Base-by-base conservation (phyloP, 169 alveolate genomes). In the Theileria sp. region DNA sequence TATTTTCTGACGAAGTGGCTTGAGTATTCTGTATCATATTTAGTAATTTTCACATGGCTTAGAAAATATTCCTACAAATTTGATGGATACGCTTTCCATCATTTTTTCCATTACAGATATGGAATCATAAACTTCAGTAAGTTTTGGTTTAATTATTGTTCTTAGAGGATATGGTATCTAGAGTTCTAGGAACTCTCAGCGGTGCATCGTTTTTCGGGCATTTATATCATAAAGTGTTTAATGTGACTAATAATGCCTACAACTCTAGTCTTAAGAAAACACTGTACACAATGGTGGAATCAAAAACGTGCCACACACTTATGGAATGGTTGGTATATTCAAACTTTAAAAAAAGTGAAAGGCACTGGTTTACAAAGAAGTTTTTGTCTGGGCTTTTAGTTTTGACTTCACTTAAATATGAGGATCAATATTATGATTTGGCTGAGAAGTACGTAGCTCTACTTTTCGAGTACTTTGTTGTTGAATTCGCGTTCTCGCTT, bases 31-130 rank as follows among this genome's bases (percentile, higher is more conserved):
- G 23, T 71, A 23, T 23, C 83, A 13, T 50, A 8, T 13, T 28
- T 54, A 28, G 72, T 78, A 19, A 30, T 71, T 19, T 76, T 23
- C 28, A 19, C 68, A 56, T 83, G 89, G 89, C 28, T 65, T 0
- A 1, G 60, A 3, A n/a, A 8, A 19, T 17, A 64, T 12, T 44
- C 82, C 12, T 68, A 44, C 54, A 72, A 76, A 10, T 83, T 77
- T 60, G 89, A 83, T 21, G 89, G 89, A n/a, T 81, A 83, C 32
- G 81, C 86, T 10, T 83, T 83, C 51, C 77, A 77, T 70, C 89
- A 83, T 50, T 49, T 83, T 13, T 50, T 83, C 44, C 74, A 77
- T 81, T 78, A 80, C 77, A 25, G 49, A 26, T 83, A 83, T 60
- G 50, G 86, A 54, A 21, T 83, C 38, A 83, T 83, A 0, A 83